A percentile compares a stretch with the other conserved stretches of the same genome.
Evolutionary conservation across 352 stramenopile genomes (phyloP).

Genomic region (Globisporangium emineosum): DNA sequence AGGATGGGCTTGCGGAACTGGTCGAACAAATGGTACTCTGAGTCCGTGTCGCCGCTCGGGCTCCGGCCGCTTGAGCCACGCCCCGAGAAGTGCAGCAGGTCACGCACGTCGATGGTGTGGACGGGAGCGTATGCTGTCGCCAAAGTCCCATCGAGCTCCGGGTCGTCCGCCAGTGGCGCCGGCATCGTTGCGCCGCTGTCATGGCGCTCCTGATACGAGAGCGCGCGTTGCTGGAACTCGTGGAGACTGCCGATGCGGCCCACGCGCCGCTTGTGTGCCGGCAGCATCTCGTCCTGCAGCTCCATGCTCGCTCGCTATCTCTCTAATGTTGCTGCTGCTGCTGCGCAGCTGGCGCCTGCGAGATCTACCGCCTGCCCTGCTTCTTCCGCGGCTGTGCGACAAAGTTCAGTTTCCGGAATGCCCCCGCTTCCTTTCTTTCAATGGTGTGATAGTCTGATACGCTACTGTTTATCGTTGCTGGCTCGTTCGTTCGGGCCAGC

Average conservation of each 20-base stretch:
- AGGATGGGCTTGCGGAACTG: constrained; percentile 15
- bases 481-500: background rate
- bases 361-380: background rate
- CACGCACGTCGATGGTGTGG: constrained; percentile 15
- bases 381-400: background rate
- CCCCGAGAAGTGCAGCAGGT: constrained; percentile 20
- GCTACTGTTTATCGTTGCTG: background rate
- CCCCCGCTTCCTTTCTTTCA: background rate
- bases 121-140: background rate
- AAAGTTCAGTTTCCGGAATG: constrained; percentile 4
- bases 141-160: background rate
- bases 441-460: background rate
- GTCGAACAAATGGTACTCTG: constrained; percentile 31
- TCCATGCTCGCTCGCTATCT: background rate
- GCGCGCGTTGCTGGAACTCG: constrained; percentile 81
- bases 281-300: constrained; percentile 42
- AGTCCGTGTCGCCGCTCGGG: constrained; percentile 18
- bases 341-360: background rate
- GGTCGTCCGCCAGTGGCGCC: background rate
- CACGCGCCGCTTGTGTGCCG: constrained; percentile 59
- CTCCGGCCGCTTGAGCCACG: constrained; percentile 15
- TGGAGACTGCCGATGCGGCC: constrained; percentile 75
- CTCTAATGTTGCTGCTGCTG: background rate
- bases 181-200: constrained; percentile 12
- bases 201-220: constrained; percentile 40